These are phyloP conservation scores for Beauveria asiatica DNA, from an alignment of 2,329 filamentous ascomycete species.

Conservation along the genomic window DNA sequence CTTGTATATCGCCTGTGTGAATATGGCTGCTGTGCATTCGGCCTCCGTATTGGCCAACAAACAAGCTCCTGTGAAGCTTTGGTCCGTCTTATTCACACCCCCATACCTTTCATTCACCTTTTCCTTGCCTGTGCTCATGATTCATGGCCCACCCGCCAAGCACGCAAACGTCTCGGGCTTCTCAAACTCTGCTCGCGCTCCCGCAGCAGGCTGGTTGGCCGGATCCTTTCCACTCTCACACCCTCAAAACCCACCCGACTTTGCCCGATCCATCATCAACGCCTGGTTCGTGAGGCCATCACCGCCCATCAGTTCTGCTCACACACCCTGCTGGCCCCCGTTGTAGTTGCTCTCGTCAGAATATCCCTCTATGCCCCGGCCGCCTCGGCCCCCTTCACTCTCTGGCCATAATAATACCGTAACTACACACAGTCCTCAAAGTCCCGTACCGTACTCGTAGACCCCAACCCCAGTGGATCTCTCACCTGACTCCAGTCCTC, in stretches of 20 bases:
- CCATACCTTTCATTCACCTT: background rate
- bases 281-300: slow-evolving; percentile 12
- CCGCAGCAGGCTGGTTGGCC: slow-evolving; percentile 1
- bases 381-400: slow-evolving; percentile 4
- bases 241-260: slow-evolving; percentile 11
- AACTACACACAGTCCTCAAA: slow-evolving; percentile 4
- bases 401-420: slow-evolving; percentile 7
- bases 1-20: background rate
- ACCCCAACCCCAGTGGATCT: slow-evolving; percentile 14
- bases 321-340: slow-evolving; percentile 10
- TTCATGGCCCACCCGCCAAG: slow-evolving; percentile 27
- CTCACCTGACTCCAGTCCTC: slow-evolving; percentile 15
- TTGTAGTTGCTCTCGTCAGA: slow-evolving; percentile 4
- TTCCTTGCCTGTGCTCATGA: slow-evolving; percentile 19
- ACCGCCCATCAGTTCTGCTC: slow-evolving; percentile 7
- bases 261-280: slow-evolving; percentile 11
- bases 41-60: background rate
- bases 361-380: slow-evolving; percentile 11
- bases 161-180: slow-evolving; percentile 19
- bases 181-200: slow-evolving; percentile 17
- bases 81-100: slow-evolving; percentile 3
- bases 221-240: slow-evolving; percentile 9
- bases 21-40: background rate
- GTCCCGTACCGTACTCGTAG: slow-evolving; percentile 7
- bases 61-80: background rate